phyloP scores from a whole-genome alignment of 352 stramenopile genomes.

The Sclerospora graminicola region DNA sequence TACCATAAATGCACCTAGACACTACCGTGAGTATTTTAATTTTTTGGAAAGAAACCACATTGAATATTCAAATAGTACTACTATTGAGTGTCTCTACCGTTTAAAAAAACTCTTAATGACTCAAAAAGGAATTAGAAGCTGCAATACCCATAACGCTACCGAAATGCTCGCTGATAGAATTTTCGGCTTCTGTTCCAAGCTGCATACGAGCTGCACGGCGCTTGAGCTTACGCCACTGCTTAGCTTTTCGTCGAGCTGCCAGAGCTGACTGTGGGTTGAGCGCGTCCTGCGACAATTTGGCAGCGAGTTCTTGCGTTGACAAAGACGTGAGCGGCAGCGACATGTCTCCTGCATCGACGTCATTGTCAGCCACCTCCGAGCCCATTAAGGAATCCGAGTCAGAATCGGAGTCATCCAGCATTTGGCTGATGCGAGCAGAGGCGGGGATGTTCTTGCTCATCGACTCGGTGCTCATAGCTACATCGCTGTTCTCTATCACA shows the following conservation, averaged over 20 bases:
- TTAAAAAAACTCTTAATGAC: too few relatives aligned
- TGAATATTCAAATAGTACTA: background rate
- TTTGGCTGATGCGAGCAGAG: slow-evolving; percentile 27
- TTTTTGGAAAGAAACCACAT: slow-evolving; percentile 1
- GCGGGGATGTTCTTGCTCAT: slow-evolving; percentile 9
- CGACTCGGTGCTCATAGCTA: slow-evolving; percentile 11
- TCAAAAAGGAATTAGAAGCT: slow-evolving; percentile 10
- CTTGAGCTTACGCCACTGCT: slow-evolving; percentile 72
- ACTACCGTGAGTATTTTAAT: background rate
- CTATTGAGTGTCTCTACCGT: background rate
- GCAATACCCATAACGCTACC: slow-evolving; percentile 31
- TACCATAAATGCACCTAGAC: background rate
- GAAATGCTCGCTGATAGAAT: slow-evolving; percentile 49
- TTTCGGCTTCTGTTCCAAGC: slow-evolving; percentile 39
- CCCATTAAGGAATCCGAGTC: slow-evolving; percentile 44
- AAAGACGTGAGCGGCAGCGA: slow-evolving; percentile 9
- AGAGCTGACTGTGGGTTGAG: slow-evolving; percentile 49
- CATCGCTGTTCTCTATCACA: slow-evolving; percentile 11
- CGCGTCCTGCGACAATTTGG: slow-evolving; percentile 45
- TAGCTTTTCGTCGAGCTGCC: slow-evolving; percentile 49
- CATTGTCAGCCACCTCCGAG: slow-evolving; percentile 38
- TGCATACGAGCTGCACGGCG: slow-evolving; percentile 48
- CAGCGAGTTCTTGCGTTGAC: slow-evolving; percentile 31
- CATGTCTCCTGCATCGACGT: slow-evolving; percentile 1
- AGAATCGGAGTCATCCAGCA: slow-evolving; percentile 40